Base-by-base conservation (phyloP, 192 early-diverging fungal species). In the Coemansia guatemalensis region DNA sequence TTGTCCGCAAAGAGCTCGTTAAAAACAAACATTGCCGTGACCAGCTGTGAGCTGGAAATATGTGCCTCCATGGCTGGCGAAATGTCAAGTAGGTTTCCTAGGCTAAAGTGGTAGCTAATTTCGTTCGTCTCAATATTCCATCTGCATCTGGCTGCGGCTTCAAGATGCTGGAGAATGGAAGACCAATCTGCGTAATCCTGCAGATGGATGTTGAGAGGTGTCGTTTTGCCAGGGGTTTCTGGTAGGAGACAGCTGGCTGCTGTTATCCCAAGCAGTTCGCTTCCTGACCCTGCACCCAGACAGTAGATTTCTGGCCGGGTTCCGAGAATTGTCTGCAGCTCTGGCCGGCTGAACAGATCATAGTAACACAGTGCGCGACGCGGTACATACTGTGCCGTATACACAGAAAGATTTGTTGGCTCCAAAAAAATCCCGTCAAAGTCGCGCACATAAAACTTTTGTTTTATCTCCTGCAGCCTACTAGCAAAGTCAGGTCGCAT, bases 11-110 rank as follows among this genome's bases (percentile, higher is more conserved):
- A 90, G 18, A 98, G 73, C 66, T 98, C 95, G 68, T 96, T 96
- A 82, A 98, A 82, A 1, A 96, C 84, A 86, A 96, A 98, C 83
- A 95, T 88, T 32, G 89, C 86, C 2, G 94, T 96, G 21, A 94
- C 88, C 48, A 96, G 62, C 61, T 87, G 74, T 3, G 92, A 85
- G 22, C 75, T 58, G 3, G 78, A 65, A 5, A 95, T 82, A 5
- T 67, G 53, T 17, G 61, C 29, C 54, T 84, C 67, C 0, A 88
- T 64, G 7, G 74, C 65, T n/a, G 73, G 58, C 14, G 74, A 64
- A 11, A 78, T 69, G 58, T 84, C 74, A 21, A 92, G 62, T 4
- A 91, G 67, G 66, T 93, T 84, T 5, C 84, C 85, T 11, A 83
- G 65, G 50, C 84, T 84, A 47, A 84, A 90, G 48, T 77, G 55